Evolutionary conservation across 1,284 basidiomycete genomes (phyloP).

Genomic region (Cutaneotrichosporon sp.): DNA sequence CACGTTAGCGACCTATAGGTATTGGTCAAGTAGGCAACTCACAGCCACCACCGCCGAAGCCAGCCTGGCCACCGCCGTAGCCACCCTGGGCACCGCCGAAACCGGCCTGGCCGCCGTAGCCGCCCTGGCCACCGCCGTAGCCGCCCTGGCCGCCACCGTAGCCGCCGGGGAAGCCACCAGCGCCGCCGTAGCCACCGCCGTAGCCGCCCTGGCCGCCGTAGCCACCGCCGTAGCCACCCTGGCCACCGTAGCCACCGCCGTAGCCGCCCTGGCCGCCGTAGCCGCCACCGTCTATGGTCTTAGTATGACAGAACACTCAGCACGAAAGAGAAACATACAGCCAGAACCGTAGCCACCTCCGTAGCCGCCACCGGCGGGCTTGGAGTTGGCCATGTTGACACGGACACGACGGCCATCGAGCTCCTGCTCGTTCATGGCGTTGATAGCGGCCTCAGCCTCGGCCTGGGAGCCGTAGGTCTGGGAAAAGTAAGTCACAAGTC

Average conservation of each 20-base stretch:
- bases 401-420: conserved; percentile 85
- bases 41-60: conserved; percentile 42
- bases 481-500: not conserved
- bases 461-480: conserved; percentile 58
- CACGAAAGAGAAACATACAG: conserved; percentile 24
- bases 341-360: conserved; percentile 45
- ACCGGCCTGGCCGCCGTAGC: conserved; percentile 27
- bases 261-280: conserved; percentile 36
- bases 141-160: conserved; percentile 41
- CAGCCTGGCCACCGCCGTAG: conserved; percentile 26
- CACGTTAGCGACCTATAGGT: not conserved
- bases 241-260: conserved; percentile 36
- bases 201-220: conserved; percentile 32
- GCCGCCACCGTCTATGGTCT: conserved; percentile 25
- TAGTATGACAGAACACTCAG: too few relatives aligned
- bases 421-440: conserved; percentile 78
- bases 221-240: conserved; percentile 41
- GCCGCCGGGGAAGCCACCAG: conserved; percentile 43
- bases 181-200: conserved; percentile 33
- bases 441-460: conserved; percentile 78
- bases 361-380: conserved; percentile 56
- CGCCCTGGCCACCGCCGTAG: conserved; percentile 21
- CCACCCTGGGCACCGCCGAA: conserved; percentile 30
- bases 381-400: conserved; percentile 90
- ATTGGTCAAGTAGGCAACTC: too few relatives aligned